Evolutionary conservation across 371 early-diverging fungal genomes (phyloP).

Genomic region (Zopfochytrium polystomum): DNA sequence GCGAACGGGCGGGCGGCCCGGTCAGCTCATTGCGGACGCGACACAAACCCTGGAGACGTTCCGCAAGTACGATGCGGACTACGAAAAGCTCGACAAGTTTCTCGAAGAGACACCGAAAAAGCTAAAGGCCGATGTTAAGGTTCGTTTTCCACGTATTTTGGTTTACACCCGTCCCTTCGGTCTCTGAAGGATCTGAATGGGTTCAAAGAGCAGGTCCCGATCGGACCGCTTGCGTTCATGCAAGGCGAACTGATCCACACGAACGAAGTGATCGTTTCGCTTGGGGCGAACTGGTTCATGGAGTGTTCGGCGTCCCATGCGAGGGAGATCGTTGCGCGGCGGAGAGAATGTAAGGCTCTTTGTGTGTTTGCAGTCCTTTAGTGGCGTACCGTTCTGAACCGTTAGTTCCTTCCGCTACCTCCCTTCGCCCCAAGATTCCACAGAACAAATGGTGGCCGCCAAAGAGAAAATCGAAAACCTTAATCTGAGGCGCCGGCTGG

Average conservation of each 20-base stretch:
- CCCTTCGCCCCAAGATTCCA: slow-evolving; percentile 49
- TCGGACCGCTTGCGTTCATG: slow-evolving; percentile 84
- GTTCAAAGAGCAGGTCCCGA: slow-evolving; percentile 55
- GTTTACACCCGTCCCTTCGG: too few relatives aligned
- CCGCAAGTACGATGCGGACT: too few relatives aligned
- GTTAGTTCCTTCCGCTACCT: too few relatives aligned
- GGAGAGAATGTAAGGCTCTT: slow-evolving; percentile 59
- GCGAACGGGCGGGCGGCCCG: neutral
- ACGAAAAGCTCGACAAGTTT: slow-evolving; percentile 23
- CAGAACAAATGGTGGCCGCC: slow-evolving; percentile 56
- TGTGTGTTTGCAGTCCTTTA: slow-evolving; percentile 2
- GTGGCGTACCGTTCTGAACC: too few relatives aligned
- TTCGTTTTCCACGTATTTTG: too few relatives aligned
- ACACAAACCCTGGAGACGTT: slow-evolving; percentile 13
- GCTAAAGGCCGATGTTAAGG: too few relatives aligned
- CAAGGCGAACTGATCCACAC: slow-evolving; percentile 84
- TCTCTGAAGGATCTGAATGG: too few relatives aligned
- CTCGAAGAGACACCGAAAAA: slow-evolving; percentile 16
- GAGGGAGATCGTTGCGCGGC: slow-evolving; percentile 61
- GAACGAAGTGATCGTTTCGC: slow-evolving; percentile 77
- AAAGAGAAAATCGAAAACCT: slow-evolving; percentile 53
- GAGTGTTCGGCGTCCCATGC: slow-evolving; percentile 80
- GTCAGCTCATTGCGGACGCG: slow-evolving; percentile 9
- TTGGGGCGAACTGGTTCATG: slow-evolving; percentile 90
- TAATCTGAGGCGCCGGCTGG: slow-evolving; percentile 12